Base-by-base conservation (phyloP, 1,139 yeast species). In the Geotrichum restrictum region DNA sequence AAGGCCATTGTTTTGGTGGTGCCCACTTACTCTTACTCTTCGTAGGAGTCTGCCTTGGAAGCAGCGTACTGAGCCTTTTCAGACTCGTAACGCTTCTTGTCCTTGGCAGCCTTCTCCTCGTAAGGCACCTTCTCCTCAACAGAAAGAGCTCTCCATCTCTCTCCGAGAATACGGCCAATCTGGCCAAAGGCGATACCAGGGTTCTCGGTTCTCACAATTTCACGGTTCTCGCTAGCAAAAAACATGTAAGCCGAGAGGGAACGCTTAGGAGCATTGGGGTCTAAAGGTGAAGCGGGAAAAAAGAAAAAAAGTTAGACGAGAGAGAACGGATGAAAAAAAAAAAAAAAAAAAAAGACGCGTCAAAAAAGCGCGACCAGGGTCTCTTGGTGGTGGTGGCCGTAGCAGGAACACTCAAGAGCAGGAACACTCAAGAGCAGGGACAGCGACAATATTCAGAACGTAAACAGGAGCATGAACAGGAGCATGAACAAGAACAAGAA, bases 241-340 rank as follows among this genome's bases (percentile, higher is more conserved):
- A 87, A 91, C 98, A 93, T 91, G 83, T 93, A 93, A 53, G 98
- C 97, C 58, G 97, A 88, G 70, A 93, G 78, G 37, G 98, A 88
- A 74, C 98, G 85, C 88, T 93, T 93, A 72, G 98, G 98, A 61
- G 98, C 98, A 74, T 91, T 91, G 76, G 98, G 98, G 75, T 93
- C 97, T 74, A 21, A 10, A 10, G 14, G n/a, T 29, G 32, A 11
- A 24, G n/a, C 8, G 16, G 21, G 16, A 33, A 33, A 11, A 19
- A 31, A 19, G 16, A 29, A n/a, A 8, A 11, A 3, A 10, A 22
- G 37, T 29, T 43, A 18, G 31, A 10, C 14, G 37, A 34, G 19
- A 31, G 46, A 27, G 29, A 5, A 8, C 5, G 10, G 39, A 3
- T 4, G n/a, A 14, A 29, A 38, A 14, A 19, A 21, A 38, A 4